These are phyloP conservation scores for Kodamaea nitidulidarum DNA, from an alignment of 805 yeast species.

Conservation along the genomic window DNA sequence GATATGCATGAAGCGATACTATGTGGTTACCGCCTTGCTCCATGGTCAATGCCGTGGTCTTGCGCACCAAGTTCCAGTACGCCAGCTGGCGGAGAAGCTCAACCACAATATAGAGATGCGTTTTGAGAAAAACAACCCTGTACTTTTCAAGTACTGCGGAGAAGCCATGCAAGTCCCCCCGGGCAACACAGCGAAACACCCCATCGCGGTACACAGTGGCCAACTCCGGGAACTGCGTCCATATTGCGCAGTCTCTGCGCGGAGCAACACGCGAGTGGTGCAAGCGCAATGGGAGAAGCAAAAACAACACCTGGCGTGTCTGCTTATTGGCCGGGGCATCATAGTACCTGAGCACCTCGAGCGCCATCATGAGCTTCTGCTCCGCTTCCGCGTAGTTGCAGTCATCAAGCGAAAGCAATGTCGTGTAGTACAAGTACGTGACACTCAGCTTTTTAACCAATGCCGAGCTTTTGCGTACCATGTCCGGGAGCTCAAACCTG, in stretches of 20 bases:
- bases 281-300: slow-evolving; percentile 63
- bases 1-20: slow-evolving; percentile 40
- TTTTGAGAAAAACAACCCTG: slow-evolving; percentile 50
- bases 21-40: slow-evolving; percentile 30
- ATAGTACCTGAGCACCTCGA: slow-evolving; percentile 28
- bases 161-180: slow-evolving; percentile 56
- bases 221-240: slow-evolving; percentile 42
- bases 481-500: slow-evolving; percentile 48
- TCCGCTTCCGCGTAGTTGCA: slow-evolving; percentile 53
- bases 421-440: slow-evolving; percentile 64
- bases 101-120: slow-evolving; percentile 57
- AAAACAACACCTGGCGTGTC: slow-evolving; percentile 47
- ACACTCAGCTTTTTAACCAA: slow-evolving; percentile 49
- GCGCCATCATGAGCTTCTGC: slow-evolving; percentile 49
- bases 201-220: slow-evolving; percentile 38
- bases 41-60: slow-evolving; percentile 20
- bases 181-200: slow-evolving; percentile 44
- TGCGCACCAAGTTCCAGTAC: slow-evolving; percentile 48
- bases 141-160: slow-evolving; percentile 42
- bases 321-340: slow-evolving; percentile 21
- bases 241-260: slow-evolving; percentile 21
- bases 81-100: slow-evolving; percentile 50
- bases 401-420: slow-evolving; percentile 62
- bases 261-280: slow-evolving; percentile 49
- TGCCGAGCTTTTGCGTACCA: slow-evolving; percentile 27